phyloP scores from a whole-genome alignment of 2,329 filamentous ascomycete genomes.

The Trichoderma brevicompactum region DNA sequence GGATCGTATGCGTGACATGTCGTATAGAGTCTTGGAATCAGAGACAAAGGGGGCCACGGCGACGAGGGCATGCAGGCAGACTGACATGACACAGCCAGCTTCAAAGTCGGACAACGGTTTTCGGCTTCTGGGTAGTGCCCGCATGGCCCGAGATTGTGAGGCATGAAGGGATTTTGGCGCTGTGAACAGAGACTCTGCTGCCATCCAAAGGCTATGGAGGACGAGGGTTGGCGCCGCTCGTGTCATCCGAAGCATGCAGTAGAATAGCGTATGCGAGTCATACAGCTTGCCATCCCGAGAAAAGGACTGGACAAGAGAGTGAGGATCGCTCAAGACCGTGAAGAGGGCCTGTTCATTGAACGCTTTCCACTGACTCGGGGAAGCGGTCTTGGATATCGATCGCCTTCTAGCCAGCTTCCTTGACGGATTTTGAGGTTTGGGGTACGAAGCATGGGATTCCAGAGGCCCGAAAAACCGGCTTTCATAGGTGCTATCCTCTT shows the following conservation, averaged over 20 bases:
- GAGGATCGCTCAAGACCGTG: conserved; percentile 63
- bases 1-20: conserved; percentile 65
- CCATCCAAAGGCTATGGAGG: conserved; percentile 68
- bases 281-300: conserved; percentile 55
- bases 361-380: conserved; percentile 56
- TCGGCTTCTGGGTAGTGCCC: conserved; percentile 18
- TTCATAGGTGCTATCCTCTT: conserved; percentile 60
- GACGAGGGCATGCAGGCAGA: conserved; percentile 66
- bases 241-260: conserved; percentile 64
- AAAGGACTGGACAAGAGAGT: conserved; percentile 61
- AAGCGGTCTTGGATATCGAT: conserved; percentile 21
- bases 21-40: conserved; percentile 55
- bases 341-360: conserved; percentile 70
- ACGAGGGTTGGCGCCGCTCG: conserved; percentile 61
- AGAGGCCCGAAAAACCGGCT: conserved; percentile 50
- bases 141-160: conserved; percentile 40
- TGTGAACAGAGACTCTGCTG: conserved; percentile 61
- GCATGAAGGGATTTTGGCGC: conserved; percentile 53
- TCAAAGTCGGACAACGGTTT: conserved; percentile 48
- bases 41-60: conserved; percentile 59
- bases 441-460: conserved; percentile 29
- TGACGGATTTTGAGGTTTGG: conserved; percentile 29
- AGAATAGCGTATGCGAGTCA: conserved; percentile 66
- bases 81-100: conserved; percentile 59
- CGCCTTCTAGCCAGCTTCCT: conserved; percentile 29